A percentile compares a stretch with the other conserved stretches of the same genome.
These are phyloP conservation scores for Colletotrichum sp. DNA, from an alignment of 2,329 filamentous ascomycete genomes.

Conservation along the genomic window DNA sequence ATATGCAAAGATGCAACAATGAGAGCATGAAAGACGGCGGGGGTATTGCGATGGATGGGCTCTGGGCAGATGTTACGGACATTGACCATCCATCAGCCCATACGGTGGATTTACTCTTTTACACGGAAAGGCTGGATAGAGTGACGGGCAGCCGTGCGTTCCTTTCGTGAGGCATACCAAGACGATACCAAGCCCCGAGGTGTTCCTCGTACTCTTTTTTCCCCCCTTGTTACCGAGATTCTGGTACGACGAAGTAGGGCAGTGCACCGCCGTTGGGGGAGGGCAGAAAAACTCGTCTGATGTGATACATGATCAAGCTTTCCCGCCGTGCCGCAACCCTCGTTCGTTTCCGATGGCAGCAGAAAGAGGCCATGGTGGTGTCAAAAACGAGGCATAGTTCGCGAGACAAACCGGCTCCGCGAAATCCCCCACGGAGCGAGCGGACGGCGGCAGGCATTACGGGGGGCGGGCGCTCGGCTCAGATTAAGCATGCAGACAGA, in stretches of 20 bases:
- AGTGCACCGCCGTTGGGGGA: not conserved
- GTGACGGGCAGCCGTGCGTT: not conserved
- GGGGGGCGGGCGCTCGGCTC: not conserved
- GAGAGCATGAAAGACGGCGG: not conserved
- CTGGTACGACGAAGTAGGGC: not conserved
- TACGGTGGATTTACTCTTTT: not conserved
- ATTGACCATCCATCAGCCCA: not conserved
- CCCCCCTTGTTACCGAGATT: not conserved
- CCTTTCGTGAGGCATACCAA: not conserved
- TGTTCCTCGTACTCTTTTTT: not conserved
- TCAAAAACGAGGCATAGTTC: not conserved
- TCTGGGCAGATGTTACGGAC: not conserved
- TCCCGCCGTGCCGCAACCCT: not conserved
- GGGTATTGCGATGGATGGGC: not conserved
- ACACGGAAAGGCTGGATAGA: not conserved
- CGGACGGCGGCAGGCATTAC: not conserved
- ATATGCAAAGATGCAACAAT: conserved; percentile 3
- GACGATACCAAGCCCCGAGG: not conserved
- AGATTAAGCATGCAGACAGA: not conserved
- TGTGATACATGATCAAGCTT: not conserved
- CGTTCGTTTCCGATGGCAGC: not conserved
- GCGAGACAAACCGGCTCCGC: not conserved
- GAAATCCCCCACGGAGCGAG: not conserved
- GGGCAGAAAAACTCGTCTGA: not conserved
- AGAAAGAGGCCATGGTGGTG: not conserved